These are phyloP conservation scores for Annulohypoxylon nitens DNA, from an alignment of 495 filamentous ascomycete species.

Conservation along the genomic window DNA sequence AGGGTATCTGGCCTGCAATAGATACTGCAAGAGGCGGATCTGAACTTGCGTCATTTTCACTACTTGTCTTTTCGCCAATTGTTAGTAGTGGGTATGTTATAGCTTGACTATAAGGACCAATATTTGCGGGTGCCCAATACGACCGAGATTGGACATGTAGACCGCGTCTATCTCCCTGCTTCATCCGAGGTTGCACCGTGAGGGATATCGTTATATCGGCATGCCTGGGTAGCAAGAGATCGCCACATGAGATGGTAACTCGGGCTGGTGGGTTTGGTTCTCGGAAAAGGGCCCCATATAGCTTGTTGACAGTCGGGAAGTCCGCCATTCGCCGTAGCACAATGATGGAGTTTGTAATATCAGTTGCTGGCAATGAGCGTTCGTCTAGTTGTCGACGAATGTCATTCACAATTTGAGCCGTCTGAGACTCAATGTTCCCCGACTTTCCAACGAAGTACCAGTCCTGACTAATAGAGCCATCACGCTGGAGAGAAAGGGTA, in stretches of 20 bases:
- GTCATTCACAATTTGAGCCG: slow-evolving; percentile 50
- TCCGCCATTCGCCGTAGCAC: slow-evolving; percentile 83
- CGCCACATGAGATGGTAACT: slow-evolving; percentile 83
- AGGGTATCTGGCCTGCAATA: slow-evolving; percentile 91
- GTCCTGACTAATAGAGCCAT: slow-evolving; percentile 26
- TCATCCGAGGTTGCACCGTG: slow-evolving; percentile 47
- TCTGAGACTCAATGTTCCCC: slow-evolving; percentile 54
- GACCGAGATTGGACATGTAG: slow-evolving; percentile 94
- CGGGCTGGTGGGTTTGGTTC: slow-evolving; percentile 86
- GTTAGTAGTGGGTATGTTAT: slow-evolving; percentile 68
- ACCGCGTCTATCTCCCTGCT: slow-evolving; percentile 59
- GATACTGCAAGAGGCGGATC: slow-evolving; percentile 48
- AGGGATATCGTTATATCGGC: slow-evolving; percentile 68
- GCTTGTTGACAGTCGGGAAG: slow-evolving; percentile 78
- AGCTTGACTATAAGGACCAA: slow-evolving; percentile 96
- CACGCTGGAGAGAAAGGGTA: not conserved
- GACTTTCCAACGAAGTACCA: slow-evolving; percentile 44
- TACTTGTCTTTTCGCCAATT: slow-evolving; percentile 9
- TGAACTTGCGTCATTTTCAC: slow-evolving; percentile 12
- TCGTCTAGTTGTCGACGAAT: slow-evolving; percentile 51
- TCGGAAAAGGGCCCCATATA: slow-evolving; percentile 77
- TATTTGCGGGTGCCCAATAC: slow-evolving; percentile 99
- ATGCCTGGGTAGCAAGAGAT: slow-evolving; percentile 61
- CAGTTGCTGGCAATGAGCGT: slow-evolving; percentile 55
- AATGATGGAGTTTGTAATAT: slow-evolving; percentile 80